Base-by-base conservation (phyloP, 192 early-diverging fungal species). In the Backusella luteola region DNA sequence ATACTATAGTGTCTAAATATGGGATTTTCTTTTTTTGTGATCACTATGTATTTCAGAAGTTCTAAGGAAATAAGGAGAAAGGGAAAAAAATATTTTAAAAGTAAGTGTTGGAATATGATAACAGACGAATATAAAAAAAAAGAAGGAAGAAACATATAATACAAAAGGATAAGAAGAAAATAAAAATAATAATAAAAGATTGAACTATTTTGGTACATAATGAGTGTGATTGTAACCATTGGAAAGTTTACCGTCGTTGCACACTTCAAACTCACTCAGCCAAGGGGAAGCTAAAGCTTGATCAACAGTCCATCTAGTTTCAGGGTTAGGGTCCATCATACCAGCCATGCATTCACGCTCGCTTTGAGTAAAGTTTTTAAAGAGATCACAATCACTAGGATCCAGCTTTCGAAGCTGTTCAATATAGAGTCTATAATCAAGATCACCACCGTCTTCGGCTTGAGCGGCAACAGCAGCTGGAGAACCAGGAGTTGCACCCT, bases 281-380 rank as follows among this genome's bases (percentile, higher is more conserved):
- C 86, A 87, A 35, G 77, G 52, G 35, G 74, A 81, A 1, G 77
- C 81, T 4, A 87, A 66, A 3, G 78, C 82, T 19, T 80, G 82
- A 5, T 66, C 71, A n/a, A 82, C 80, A 32, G 84, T 81, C 86
- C 86, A 87, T 32, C 86, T 84, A 29, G 56, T 68, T 41, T 74
- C 76, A 15, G 84, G 82, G 34, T 84, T 77, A 0, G 82, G 82
- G n/a, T 87, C 81, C 49, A 87, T 56, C 38, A 87, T 74, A 42
- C 67, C 74, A 32, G 76, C 79, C 63, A 71, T 80, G 68, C 67
- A 87, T 53, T 36, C 80, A 29, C 29, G 76, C 67, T 74, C 79
- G 69, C 26, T 59, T 69, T 80, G 66, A 29, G 75, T 39, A 36
- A 76, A 66, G 32, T 44, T 44, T 15, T 49, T 63, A 38, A 38